Evolutionary conservation across 2,329 filamentous ascomycete species (phyloP).

Genomic region (Colletotrichum sp.): DNA sequence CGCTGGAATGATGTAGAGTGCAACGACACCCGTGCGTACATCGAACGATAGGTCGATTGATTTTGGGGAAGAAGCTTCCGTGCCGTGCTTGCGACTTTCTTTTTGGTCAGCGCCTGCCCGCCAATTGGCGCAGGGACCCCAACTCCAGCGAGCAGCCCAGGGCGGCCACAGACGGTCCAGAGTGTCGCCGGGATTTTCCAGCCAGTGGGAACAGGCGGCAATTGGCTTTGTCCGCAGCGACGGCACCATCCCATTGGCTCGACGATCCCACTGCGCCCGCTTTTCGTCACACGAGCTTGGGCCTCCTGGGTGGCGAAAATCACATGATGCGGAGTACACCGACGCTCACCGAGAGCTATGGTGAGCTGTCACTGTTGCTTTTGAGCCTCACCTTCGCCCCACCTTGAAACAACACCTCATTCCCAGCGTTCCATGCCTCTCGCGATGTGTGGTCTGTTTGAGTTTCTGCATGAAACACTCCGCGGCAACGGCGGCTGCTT

Average conservation of each 20-base stretch:
- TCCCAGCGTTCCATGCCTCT: neutral
- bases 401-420: constrained; percentile 2
- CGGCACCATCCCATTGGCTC: neutral
- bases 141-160: neutral
- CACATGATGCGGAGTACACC: constrained; percentile 21
- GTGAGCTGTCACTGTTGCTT: neutral
- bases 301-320: neutral
- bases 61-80: constrained; percentile 17
- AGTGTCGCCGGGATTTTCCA: neutral
- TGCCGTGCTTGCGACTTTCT: constrained; percentile 2
- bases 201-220: constrained; percentile 8
- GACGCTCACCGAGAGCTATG: constrained; percentile 2
- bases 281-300: constrained; percentile 15
- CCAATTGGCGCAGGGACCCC: neutral
- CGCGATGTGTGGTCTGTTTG: neutral
- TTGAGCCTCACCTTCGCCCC: constrained; percentile 16
- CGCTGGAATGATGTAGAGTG: constrained; percentile 18
- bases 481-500: neutral
- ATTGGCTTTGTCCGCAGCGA: neutral
- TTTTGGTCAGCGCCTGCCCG: neutral
- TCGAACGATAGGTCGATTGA: constrained; percentile 21
- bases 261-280: neutral
- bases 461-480: neutral
- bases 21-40: constrained; percentile 13
- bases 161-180: neutral